A percentile compares a stretch with the other conserved stretches of the same genome.
Evolutionary conservation across 1,284 basidiomycete genomes (phyloP).

Genomic region (Clitocybe nebularis): DNA sequence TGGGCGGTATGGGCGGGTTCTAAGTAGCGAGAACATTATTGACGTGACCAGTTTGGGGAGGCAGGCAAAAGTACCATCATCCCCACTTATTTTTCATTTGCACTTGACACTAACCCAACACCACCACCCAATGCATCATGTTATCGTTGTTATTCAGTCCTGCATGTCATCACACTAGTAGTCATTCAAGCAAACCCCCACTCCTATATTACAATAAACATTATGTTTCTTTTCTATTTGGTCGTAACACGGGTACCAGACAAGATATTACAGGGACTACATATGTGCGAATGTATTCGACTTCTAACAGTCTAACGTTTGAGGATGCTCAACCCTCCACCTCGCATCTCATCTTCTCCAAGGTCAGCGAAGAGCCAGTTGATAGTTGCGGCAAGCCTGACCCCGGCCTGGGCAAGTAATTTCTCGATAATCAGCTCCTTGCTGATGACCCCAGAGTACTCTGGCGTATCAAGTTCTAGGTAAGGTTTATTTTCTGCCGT

Average conservation of each 20-base stretch:
- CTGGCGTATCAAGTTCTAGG: slow-evolving; percentile 82
- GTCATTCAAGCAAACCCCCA: slow-evolving; percentile 3
- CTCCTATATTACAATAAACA: slow-evolving; percentile 2
- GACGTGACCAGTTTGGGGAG: background rate
- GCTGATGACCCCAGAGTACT: slow-evolving; percentile 70
- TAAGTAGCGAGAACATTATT: slow-evolving; percentile 10
- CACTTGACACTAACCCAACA: background rate
- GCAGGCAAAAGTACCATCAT: slow-evolving; percentile 6
- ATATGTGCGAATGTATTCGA: background rate
- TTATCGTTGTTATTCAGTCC: slow-evolving; percentile 1
- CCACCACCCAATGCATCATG: slow-evolving; percentile 4
- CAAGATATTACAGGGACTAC: background rate
- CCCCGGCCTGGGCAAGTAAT: slow-evolving; percentile 76
- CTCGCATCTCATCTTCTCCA: slow-evolving; percentile 11
- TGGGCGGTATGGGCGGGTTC: slow-evolving; percentile 54
- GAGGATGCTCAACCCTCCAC: background rate
- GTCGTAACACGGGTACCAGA: background rate
- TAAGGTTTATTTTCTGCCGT: slow-evolving; percentile 24
- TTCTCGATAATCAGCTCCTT: slow-evolving; percentile 74
- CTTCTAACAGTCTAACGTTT: background rate
- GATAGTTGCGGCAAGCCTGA: slow-evolving; percentile 77
- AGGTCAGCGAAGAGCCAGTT: slow-evolving; percentile 67
- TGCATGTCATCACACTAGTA: background rate
- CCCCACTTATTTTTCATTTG: slow-evolving; percentile 4
- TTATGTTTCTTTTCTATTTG: background rate